Evolutionary conservation across 177 flowering plant genomes (phyloP), one percentile per base, ranked within the genome.

Genomic region (Tripterygium wilfordii): DNA sequence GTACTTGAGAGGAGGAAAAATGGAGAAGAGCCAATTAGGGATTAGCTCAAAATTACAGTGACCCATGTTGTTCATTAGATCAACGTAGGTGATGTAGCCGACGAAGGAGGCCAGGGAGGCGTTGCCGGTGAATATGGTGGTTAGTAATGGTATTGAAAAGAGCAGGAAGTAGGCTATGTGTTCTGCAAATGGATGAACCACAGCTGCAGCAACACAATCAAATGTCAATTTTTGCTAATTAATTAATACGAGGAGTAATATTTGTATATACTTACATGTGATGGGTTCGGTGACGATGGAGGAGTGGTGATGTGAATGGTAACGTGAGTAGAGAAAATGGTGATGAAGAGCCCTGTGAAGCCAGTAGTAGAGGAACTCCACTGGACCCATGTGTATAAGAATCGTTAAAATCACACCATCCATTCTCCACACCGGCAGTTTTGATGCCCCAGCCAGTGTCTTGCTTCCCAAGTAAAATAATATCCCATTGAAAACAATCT

Each of bases 341-440:
- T 86, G 97, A 58, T 89, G 97, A 19, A 89, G 48, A 5, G 92
- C n/a, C n/a, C n/a, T n/a, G n/a, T n/a, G n/a, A n/a, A n/a, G n/a
- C n/a, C n/a, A n/a, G n/a, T n/a, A n/a, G n/a, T n/a, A n/a, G n/a
- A n/a, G n/a, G n/a, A n/a, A n/a, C n/a, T n/a, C n/a, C n/a, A n/a
- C n/a, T n/a, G n/a, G n/a, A n/a, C n/a, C n/a, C n/a, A n/a, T n/a
- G n/a, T n/a, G n/a, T n/a, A n/a, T n/a, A n/a, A n/a, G n/a, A n/a
- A n/a, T n/a, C n/a, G n/a, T n/a, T n/a, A n/a, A n/a, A n/a, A n/a
- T n/a, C n/a, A n/a, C n/a, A n/a, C n/a, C n/a, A n/a, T n/a, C n/a
- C n/a, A n/a, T n/a, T n/a, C n/a, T n/a, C n/a, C n/a, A n/a, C n/a
- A n/a, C n/a, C n/a, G n/a, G n/a, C n/a, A n/a, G n/a, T n/a, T n/a